Base-by-base conservation (phyloP, 345 rosid genomes). In the Citrus maxima region DNA sequence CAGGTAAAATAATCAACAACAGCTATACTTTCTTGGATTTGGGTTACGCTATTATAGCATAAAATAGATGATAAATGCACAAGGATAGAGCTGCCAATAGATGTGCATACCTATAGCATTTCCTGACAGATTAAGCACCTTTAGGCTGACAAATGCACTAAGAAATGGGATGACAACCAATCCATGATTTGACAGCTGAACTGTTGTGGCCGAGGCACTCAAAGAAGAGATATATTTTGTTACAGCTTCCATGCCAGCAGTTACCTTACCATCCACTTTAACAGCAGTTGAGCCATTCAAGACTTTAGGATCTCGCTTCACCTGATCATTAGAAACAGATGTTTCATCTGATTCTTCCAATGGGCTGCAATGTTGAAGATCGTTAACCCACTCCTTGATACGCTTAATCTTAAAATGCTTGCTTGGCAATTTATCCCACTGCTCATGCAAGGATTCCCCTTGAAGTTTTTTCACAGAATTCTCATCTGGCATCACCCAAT, bases 71-170 rank as follows among this genome's bases (percentile, higher is more conserved):
- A 42, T 16, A 51, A 37, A 46, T 42, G 8, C 42, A 77, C 38
- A 6, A 56, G 28, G 63, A 79, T 46, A 27, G 27, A 34, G 61
- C 12, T 55, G 56, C 40, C 5, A 65, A 35, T 9, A 68, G 61
- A 55, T 38, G 71, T 67, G 77, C 90, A 63, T 75, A 96, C 99
- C 97, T 89, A 94, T 88, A 77, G 90, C 85, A 77, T 96, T 96
- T 79, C 98, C 99, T 0, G 95, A 91, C 59, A 96, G 93, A 87
- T 93, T 96, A 59, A 96, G 92, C 85, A 89, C 88, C 87, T 85
- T 96, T 86, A 96, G 79, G 82, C 93, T 85, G 75, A 65, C 86
- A 80, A 93, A 94, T 67, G 93, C 94, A 78, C 93, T 87, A 67
- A 96, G 89, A 82, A 88, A 90, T 51, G 99, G 98, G 78, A 96